Percentiles rank a stretch among this genome's conserved stretches.
Conservation (phyloP, 179 eudicot species). For the Amaranthus tricolor region DNA sequence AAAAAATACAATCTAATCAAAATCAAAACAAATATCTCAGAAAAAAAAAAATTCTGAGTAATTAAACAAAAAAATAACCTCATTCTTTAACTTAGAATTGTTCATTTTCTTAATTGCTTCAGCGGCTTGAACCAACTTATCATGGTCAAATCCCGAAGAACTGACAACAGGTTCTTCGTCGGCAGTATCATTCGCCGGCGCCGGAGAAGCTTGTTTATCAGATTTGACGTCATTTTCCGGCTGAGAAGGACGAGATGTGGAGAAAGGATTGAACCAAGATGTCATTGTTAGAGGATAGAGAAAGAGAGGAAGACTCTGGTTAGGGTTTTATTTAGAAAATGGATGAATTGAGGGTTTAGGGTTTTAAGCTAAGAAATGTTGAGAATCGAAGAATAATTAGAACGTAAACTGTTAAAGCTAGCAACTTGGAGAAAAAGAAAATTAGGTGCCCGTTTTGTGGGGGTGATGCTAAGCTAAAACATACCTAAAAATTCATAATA, state of each 20-base stretch:
- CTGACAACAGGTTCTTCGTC: constrained; percentile 30
- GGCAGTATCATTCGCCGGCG: constrained; percentile 22
- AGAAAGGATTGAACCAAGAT: constrained; percentile 56
- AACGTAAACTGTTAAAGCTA: background rate
- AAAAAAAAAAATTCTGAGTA: background rate
- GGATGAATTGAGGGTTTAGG: constrained; percentile 17
- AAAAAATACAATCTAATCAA: background rate
- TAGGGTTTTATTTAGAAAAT: background rate
- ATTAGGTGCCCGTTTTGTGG: background rate
- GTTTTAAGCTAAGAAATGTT: constrained; percentile 11
- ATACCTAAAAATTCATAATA: too few species aligned
- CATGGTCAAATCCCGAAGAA: constrained; percentile 64
- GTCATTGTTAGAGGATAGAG: constrained; percentile 30
- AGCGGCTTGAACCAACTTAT: constrained; percentile 73
- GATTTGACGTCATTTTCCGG: constrained; percentile 28
- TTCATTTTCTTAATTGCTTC: constrained; percentile 75
- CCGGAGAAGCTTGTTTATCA: constrained; percentile 25
- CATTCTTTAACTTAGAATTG: constrained; percentile 51
- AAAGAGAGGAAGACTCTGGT: background rate
- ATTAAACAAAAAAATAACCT: constrained; percentile 33
- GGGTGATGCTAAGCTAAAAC: background rate
- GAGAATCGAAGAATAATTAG: background rate
- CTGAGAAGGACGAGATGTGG: constrained; percentile 34
- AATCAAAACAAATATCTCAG: background rate
- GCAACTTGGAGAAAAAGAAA: constrained; percentile 23